Base-by-base conservation (phyloP, 2,329 filamentous ascomycete genomes). In the Alternaria burnsii region DNA sequence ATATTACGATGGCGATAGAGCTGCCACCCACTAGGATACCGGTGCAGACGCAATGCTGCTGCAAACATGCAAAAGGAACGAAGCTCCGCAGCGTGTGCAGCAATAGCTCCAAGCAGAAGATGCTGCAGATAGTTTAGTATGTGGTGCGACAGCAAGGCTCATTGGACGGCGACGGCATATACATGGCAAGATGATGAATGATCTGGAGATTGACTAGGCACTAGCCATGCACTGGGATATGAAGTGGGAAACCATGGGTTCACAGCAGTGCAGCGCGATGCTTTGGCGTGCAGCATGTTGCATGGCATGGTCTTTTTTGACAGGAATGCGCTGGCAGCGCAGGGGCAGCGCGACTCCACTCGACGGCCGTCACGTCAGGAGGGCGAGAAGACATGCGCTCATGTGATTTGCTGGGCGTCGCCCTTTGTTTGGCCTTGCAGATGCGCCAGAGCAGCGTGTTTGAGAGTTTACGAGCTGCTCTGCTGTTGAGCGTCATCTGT, bases 211-310 rank as follows among this genome's bases (percentile, higher is more conserved):
- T 59, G 53, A 32, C 40, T 20, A 22, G 14, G 64, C 54, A 62
- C 67, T 73, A 71, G 62, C 34, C 46, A 65, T 65, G 73, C 71
- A 71, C 52, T 60, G 52, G 56, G 58, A 68, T 66, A 71, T 71
- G 69, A 73, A 71, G 65, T 61, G 65, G 69, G 70, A 73, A 72
- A 68, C 57, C 66, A 62, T 63, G 62, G 63, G 70, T 73, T 71
- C 67, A 62, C 57, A 56, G 62, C 62, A 63, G 70, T 69, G 69
- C 70, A 59, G 66, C 66, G 70, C 69, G 65, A 62, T 63, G 60
- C 65, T 69, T 71, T 69, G 64, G 67, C 67, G 68, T 71, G 69
- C 68, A 71, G 65, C 58, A 52, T 34, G 58, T 60, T 60, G 58
- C 58, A 60, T 60, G 53, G 58, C 58, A 48, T 60, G 53, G 61